Evolutionary conservation across 441 rosid species (phyloP), one percentile per base, ranked within the genome.

Genomic region (Breynia disticha): DNA sequence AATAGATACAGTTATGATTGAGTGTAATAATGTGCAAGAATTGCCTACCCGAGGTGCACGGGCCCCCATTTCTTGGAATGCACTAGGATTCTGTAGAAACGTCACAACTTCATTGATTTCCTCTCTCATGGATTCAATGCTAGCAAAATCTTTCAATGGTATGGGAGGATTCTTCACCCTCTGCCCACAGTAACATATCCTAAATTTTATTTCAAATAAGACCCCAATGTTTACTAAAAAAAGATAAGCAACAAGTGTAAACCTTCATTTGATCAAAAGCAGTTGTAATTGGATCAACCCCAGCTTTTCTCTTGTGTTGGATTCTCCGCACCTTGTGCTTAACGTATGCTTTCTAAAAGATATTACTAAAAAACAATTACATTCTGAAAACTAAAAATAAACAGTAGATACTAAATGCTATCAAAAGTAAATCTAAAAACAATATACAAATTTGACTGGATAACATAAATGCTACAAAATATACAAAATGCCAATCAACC

Each of bases 111-210:
- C 98, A 65, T 85, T 82, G 71, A 90, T 90, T 78, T 90, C 98
- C 72, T 90, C 96, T 74, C 82, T 80, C 98, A 87, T 90, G 60
- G 96, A 87, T 58, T 90, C 98, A 62, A 90, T 60, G 72, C 98
- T 87, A 62, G 98, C 83, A 76, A 90, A 90, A 62, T 82, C 83
- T 61, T 78, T 80, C 72, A 90, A 71, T 2, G 87, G 94, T 60
- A 90, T 90, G 11, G 96, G 94, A 49, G 96, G 98, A 79, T 78
- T 90, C 80, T 90, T 90, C 74, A 87, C 96, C 76, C 98, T 83
- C 96, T 84, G 71, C 60, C 74, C 41, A 68, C 60, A 67, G 56
- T 19, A 19, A 67, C 22, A 39, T 8, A 55, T 57, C 24, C 50
- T 53, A 55, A 47, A 63, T 50, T 39, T 35, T 17, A 35, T 58